Base-by-base conservation (phyloP, 148 eudicot species). In the Rhododendron henanense region DNA sequence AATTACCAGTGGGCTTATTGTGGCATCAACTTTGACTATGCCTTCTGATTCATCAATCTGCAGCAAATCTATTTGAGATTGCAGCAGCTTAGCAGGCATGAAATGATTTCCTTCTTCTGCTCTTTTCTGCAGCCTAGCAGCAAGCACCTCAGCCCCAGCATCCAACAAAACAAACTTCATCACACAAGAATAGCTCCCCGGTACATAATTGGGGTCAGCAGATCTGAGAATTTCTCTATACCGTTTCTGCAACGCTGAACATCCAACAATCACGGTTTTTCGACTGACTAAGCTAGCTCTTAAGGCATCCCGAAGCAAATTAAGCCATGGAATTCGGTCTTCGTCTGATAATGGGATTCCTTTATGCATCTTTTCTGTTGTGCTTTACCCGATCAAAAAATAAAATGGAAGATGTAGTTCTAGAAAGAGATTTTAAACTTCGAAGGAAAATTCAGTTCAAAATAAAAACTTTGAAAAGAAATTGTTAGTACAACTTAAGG, bases 311-410 rank as follows among this genome's bases (percentile, higher is more conserved):
- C 92, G 86, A 23, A 97, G 86, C 16, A 87, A 67, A 80, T 92
- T 90, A 85, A 97, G 98, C 99, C 99, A 97, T 51, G 99, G 99
- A 31, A 89, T 86, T 5, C 99, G 90, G 59, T 97, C 99, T 82
- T 93, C 95, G 19, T 95, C 98, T 71, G 95, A 87, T 47, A 97
- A 93, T 50, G 99, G 96, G 88, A 94, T 94, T 85, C 99, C 98
- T 75, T 87, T 89, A 85, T 85, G 90, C 99, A 97, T 97, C 93
- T 95, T 97, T 74, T 97, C 99, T 97, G 57, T 45, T 79, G 39
- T 25, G 35, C 79, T 79, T 15, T 67, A 23, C 31, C 35, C 31
- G 7, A 28, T 21, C 37, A 69, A 28, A 61, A n/a, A 71, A 71
- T 33, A 14, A 69, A 48, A 8, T 31, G 77, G 41, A 31, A 73